Base-by-base conservation (phyloP, 768 basidiomycete species). In the Pleurotus cornucopiae region DNA sequence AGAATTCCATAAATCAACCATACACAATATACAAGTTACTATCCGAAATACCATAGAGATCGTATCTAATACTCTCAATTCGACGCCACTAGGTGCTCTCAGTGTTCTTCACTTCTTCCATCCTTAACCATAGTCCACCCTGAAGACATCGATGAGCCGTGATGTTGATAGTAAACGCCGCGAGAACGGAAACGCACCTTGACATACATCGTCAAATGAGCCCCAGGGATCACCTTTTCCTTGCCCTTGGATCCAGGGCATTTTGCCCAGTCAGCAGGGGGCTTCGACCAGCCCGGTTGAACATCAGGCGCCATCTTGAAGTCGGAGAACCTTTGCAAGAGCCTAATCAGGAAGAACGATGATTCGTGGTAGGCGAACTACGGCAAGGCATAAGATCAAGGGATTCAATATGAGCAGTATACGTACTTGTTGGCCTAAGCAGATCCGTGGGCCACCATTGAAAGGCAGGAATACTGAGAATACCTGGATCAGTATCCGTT, bases 331-430 rank as follows among this genome's bases (percentile, higher is more conserved):
- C 65, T 64, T 63, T 88, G 86, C 5, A 87, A 65, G 6, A 88
- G 69, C 7, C 81, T 76, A 46, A 83, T 73, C 44, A 88, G 73
- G 68, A 86, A 77, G 67, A 83, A 88, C 1, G 84, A 85, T 2
- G 76, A 68, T 62, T 86, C 83, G 57, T 85, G 76, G 66, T 87
- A 87, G 4, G 86, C 85, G 61, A 86, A 86, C 79, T 85, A 57
- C 30, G 30, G 6, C 30, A 7, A 34, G 9, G 7, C 9, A 34
- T 34, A 9, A 34, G 30, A 34, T 34, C 30, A 34, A 34, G 2
- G 7, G 30, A 34, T 34, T 34, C 30, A 9, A 34, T 34, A 34
- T 34, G 7, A 9, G 2, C 3, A 47, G 14, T 37, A 16, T 21
- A 58, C 63, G 41, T 40, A 74, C 77, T 66, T 79, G 77, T 66